A percentile compares a stretch with the other conserved stretches of the same genome.
phyloP scores from a whole-genome alignment of 352 stramenopile species.

The Pythium volutum region DNA sequence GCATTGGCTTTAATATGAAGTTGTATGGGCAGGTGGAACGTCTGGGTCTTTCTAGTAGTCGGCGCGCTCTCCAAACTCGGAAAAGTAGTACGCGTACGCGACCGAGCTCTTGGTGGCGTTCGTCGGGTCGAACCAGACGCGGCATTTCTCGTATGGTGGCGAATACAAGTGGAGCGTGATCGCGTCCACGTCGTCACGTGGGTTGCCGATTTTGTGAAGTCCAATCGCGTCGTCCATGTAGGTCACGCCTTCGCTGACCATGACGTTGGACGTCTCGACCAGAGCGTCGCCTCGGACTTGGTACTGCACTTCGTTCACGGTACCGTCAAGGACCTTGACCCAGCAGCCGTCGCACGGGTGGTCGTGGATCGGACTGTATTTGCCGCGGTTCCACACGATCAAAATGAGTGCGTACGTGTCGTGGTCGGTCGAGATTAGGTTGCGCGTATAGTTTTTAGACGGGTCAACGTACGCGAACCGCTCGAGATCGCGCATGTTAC shows the following conservation, averaged over 20 bases:
- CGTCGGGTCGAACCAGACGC: conserved; percentile 72
- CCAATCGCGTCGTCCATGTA: conserved; percentile 92
- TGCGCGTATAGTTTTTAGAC: conserved; percentile 87
- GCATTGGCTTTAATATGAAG: background rate
- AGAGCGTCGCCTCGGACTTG: conserved; percentile 36
- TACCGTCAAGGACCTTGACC: conserved; percentile 85
- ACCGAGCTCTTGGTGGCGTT: conserved; percentile 55
- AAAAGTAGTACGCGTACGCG: conserved; percentile 73
- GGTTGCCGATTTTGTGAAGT: conserved; percentile 91
- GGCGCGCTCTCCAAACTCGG: conserved; percentile 60
- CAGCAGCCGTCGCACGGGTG: conserved; percentile 92
- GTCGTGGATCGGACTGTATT: conserved; percentile 91
- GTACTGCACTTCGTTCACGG: conserved; percentile 91
- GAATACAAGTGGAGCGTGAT: conserved; percentile 93
- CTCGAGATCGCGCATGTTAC: conserved; percentile 44
- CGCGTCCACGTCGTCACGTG: conserved; percentile 57
- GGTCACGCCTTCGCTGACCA: conserved; percentile 64
- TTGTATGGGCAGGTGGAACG: background rate
- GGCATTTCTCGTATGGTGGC: conserved; percentile 90
- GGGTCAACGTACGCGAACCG: conserved; percentile 70
- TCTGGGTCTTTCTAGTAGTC: conserved; percentile 36
- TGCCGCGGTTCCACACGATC: conserved; percentile 90
- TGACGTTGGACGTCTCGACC: conserved; percentile 57
- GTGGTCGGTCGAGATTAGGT: conserved; percentile 87
- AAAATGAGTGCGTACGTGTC: conserved; percentile 91